Conservation (phyloP, 1,139 yeast species). For the Scheffersomyces stambukii region DNA sequence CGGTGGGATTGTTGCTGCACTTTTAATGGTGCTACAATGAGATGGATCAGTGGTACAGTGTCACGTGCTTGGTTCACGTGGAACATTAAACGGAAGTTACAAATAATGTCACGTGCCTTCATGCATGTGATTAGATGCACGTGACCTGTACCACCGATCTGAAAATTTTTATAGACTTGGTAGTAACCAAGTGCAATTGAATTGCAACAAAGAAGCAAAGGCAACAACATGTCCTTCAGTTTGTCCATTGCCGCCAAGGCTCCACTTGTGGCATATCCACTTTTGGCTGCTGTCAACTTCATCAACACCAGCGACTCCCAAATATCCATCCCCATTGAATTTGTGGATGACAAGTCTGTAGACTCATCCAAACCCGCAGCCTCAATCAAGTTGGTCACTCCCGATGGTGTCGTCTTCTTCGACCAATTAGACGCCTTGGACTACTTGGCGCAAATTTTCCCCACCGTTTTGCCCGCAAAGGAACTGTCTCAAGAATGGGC, state of each 20-base stretch:
- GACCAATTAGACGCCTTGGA: slow-evolving; percentile 43
- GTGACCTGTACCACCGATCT: no score
- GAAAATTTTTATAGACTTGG: no score
- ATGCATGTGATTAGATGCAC: no score
- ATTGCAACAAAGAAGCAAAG: neutral
- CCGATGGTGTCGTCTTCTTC: slow-evolving; percentile 41
- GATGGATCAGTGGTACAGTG: no score
- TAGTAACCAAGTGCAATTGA: neutral
- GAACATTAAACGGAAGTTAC: no score
- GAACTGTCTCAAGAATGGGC: slow-evolving; percentile 55
- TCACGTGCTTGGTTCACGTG: no score
- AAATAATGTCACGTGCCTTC: no score
- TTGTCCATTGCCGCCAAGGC: slow-evolving; percentile 84
- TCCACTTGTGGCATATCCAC: slow-evolving; percentile 74
- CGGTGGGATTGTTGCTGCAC: no score
- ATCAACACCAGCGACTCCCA: slow-evolving; percentile 51
- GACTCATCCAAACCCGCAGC: slow-evolving; percentile 38
- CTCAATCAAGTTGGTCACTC: slow-evolving; percentile 41
- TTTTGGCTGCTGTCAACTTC: slow-evolving; percentile 71
- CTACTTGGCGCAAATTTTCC: slow-evolving; percentile 44
- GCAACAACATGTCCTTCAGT: slow-evolving; percentile 21
- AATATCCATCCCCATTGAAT: slow-evolving; percentile 53
- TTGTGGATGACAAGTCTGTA: slow-evolving; percentile 57
- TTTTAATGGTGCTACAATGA: no score
- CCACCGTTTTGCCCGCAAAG: slow-evolving; percentile 29